Conservation (phyloP, 164 flowering plant genomes). For the Stephania yunnanensis region DNA sequence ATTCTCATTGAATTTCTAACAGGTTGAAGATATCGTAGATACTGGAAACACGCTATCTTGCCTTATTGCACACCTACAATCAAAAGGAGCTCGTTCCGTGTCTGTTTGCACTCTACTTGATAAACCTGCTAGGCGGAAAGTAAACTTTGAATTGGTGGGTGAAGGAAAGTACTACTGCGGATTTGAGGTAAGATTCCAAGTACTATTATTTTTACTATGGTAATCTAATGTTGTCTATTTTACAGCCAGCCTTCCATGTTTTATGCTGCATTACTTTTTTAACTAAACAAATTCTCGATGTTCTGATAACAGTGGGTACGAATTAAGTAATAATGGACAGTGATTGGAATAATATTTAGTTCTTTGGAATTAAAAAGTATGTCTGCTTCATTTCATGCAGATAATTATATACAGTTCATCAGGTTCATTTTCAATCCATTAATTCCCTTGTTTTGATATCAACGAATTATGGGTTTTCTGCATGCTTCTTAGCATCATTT, state of each 20-base stretch:
- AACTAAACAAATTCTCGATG: not conserved
- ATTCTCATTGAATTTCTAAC: constrained; percentile 3
- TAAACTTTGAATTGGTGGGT: constrained; percentile 58
- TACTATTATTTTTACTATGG: not conserved
- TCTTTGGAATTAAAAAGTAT: not conserved
- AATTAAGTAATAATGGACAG: not conserved
- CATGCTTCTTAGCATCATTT: not conserved
- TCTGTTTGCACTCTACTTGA: constrained; percentile 88
- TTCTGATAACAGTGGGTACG: not conserved
- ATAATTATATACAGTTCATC: not conserved
- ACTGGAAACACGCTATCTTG: constrained; percentile 71
- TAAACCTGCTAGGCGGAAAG: constrained; percentile 69
- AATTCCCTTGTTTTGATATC: not conserved
- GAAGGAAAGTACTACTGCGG: constrained; percentile 76
- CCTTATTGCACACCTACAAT: constrained; percentile 53
- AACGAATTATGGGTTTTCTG: constrained; percentile 1
- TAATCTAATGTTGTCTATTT: not conserved
- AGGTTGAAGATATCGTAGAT: constrained; percentile 98
- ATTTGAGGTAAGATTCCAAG: constrained; percentile 50
- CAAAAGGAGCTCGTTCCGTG: constrained; percentile 77
- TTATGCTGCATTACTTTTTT: not conserved
- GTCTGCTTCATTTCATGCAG: not conserved
- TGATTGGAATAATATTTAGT: not conserved
- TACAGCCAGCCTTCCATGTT: not conserved
- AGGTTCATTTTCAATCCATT: not conserved